A percentile compares a stretch with the other conserved stretches of the same genome.
phyloP scores from a whole-genome alignment of 2,329 filamentous ascomycete species.

The Aureobasidium sp. region DNA sequence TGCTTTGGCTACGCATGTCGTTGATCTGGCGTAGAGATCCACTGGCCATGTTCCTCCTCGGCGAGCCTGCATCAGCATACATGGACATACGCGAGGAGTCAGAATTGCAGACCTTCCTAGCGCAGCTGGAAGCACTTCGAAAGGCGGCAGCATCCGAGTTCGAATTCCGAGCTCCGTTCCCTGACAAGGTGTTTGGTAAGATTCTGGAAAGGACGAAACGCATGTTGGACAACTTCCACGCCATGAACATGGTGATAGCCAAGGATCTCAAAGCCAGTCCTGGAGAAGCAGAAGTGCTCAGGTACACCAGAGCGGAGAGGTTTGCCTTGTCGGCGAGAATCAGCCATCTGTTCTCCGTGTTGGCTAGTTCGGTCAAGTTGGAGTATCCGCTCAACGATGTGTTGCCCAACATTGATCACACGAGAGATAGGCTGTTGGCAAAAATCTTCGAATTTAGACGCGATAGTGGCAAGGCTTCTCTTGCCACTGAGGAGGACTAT shows the following conservation, averaged over 20 bases:
- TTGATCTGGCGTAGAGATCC: slow-evolving; percentile 95
- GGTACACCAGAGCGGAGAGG: slow-evolving; percentile 70
- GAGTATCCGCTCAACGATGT: slow-evolving; percentile 89
- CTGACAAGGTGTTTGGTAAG: slow-evolving; percentile 59
- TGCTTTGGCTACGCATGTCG: slow-evolving; percentile 91
- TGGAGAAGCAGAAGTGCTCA: slow-evolving; percentile 72
- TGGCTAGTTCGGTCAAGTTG: slow-evolving; percentile 87
- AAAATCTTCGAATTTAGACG: slow-evolving; percentile 83
- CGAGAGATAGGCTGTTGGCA: slow-evolving; percentile 72
- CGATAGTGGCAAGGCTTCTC: slow-evolving; percentile 44
- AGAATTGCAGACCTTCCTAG: slow-evolving; percentile 70
- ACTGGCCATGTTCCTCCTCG: slow-evolving; percentile 55
- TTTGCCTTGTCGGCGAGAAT: slow-evolving; percentile 77
- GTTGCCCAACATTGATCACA: slow-evolving; percentile 71
- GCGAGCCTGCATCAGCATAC: slow-evolving; percentile 44
- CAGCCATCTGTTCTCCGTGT: slow-evolving; percentile 75
- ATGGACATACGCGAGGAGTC: slow-evolving; percentile 84
- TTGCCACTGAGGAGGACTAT: slow-evolving; percentile 69
- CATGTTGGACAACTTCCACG: slow-evolving; percentile 88
- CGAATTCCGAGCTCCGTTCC: slow-evolving; percentile 80
- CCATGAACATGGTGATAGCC: slow-evolving; percentile 86
- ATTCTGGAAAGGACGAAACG: slow-evolving; percentile 73
- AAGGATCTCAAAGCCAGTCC: slow-evolving; percentile 67
- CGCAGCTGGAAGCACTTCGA: slow-evolving; percentile 64
- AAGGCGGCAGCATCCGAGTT: slow-evolving; percentile 73